Conservation (phyloP, 2,329 filamentous ascomycete species). For the Paraconiothyrium brasiliense region DNA sequence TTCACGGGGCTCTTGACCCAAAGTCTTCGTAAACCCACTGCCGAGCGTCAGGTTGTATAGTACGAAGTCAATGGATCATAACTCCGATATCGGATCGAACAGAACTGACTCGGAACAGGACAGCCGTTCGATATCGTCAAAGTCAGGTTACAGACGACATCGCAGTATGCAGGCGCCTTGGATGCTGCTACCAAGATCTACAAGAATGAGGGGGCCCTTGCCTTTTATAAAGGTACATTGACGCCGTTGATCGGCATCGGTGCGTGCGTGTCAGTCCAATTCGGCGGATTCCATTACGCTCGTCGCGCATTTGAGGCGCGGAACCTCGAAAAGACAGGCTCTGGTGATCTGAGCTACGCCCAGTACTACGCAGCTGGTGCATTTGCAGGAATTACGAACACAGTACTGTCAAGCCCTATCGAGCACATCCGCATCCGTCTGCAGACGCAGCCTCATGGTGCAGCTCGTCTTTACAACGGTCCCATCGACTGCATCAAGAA, state of each 20-base stretch:
- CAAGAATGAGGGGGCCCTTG: constrained; percentile 83
- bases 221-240: constrained; percentile 98
- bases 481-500: constrained; percentile 92
- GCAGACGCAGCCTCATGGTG: constrained; percentile 94
- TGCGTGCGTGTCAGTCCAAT: constrained; percentile 96
- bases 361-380: constrained; percentile 94
- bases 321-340: constrained; percentile 62
- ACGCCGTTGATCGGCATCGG: constrained; percentile 96
- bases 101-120: constrained; percentile 52
- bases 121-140: constrained; percentile 82
- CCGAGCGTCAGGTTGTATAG: background rate
- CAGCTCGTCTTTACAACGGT: constrained; percentile 78
- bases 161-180: constrained; percentile 80
- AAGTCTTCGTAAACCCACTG: background rate
- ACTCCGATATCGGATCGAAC: constrained; percentile 2
- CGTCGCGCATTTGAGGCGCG: constrained; percentile 83
- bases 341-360: constrained; percentile 71
- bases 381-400: constrained; percentile 92
- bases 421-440: constrained; percentile 96
- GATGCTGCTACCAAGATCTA: constrained; percentile 85
- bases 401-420: constrained; percentile 86
- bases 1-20: background rate
- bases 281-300: constrained; percentile 94
- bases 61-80: background rate
- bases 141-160: constrained; percentile 91